phyloP scores from a whole-genome alignment of 257 asterid genomes.

The Capsicum baccatum region DNA sequence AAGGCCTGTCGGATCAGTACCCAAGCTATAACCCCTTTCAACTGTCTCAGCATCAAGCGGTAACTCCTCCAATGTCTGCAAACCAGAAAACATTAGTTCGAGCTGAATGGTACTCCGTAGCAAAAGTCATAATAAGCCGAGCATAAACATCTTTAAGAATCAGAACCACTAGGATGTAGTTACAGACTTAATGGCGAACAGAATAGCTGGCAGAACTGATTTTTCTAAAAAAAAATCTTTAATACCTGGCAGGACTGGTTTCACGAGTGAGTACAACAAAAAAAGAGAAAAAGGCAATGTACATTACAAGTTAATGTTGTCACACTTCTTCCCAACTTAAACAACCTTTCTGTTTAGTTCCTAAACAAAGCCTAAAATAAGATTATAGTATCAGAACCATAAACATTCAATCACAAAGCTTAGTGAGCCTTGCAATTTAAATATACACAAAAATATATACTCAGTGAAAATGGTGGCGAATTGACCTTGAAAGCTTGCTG shows the following conservation, averaged over 20 bases:
- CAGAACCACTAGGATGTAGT: slow-evolving; percentile 13
- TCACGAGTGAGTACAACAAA: neutral
- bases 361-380: neutral
- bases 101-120: neutral
- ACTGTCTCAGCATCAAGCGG: slow-evolving; percentile 92
- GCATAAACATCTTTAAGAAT: slow-evolving; percentile 17
- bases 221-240: no score
- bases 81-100: neutral
- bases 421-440: slow-evolving; percentile 17
- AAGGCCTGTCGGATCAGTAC: slow-evolving; percentile 77
- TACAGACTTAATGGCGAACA: neutral
- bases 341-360: neutral
- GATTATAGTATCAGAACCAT: neutral
- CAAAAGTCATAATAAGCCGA: neutral
- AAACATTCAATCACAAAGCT: neutral
- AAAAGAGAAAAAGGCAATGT: neutral
- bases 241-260: neutral
- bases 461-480: slow-evolving; percentile 15
- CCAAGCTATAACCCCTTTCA: slow-evolving; percentile 85
- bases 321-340: slow-evolving; percentile 18
- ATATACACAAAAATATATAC: neutral
- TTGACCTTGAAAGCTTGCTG: slow-evolving; percentile 96
- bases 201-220: neutral
- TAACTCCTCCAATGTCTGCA: slow-evolving; percentile 85
- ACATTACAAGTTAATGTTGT: neutral